A percentile compares a stretch with the other conserved stretches of the same genome.
These are phyloP conservation scores for Starmerella tilneyi DNA, from an alignment of 805 yeast species.

Conservation along the genomic window DNA sequence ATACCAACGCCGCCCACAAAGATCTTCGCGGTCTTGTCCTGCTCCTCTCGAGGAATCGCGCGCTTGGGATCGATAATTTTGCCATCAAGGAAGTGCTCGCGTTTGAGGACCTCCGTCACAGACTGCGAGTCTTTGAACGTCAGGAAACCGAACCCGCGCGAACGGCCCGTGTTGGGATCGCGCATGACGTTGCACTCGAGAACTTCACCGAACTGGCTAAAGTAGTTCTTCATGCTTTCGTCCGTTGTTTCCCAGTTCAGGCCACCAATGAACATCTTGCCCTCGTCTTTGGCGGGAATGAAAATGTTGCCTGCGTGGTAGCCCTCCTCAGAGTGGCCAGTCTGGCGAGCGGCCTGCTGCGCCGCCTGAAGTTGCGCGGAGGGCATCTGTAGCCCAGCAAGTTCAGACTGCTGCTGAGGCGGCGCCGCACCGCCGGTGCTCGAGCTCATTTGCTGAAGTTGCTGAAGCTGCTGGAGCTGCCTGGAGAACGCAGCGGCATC, in stretches of 20 bases:
- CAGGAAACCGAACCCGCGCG: constrained; percentile 90
- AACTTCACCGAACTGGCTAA: constrained; percentile 80
- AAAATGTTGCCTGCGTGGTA: constrained; percentile 37
- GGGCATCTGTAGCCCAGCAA: not conserved
- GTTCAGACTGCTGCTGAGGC: not conserved
- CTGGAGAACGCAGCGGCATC: constrained; percentile 25
- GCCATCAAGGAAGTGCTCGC: constrained; percentile 86
- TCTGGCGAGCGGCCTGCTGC: constrained; percentile 5
- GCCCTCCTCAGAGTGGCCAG: constrained; percentile 23
- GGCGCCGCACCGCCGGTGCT: not conserved
- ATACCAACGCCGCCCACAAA: constrained; percentile 96
- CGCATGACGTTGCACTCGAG: constrained; percentile 86
- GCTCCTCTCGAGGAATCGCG: constrained; percentile 95
- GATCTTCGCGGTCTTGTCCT: constrained; percentile 90
- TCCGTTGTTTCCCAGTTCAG: constrained; percentile 97
- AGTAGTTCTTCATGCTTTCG: constrained; percentile 70
- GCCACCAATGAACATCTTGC: constrained; percentile 94
- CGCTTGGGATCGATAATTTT: constrained; percentile 95
- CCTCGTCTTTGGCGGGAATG: constrained; percentile 54
- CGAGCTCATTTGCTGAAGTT: constrained; percentile 19
- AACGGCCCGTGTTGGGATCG: constrained; percentile 73
- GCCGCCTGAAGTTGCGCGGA: constrained; percentile 2
- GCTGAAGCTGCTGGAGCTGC: constrained; percentile 27
- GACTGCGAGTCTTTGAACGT: constrained; percentile 73
- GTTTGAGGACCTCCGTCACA: constrained; percentile 75